phyloP scores from a whole-genome alignment of 371 early-diverging fungal species.

The Mycotypha africana region DNA sequence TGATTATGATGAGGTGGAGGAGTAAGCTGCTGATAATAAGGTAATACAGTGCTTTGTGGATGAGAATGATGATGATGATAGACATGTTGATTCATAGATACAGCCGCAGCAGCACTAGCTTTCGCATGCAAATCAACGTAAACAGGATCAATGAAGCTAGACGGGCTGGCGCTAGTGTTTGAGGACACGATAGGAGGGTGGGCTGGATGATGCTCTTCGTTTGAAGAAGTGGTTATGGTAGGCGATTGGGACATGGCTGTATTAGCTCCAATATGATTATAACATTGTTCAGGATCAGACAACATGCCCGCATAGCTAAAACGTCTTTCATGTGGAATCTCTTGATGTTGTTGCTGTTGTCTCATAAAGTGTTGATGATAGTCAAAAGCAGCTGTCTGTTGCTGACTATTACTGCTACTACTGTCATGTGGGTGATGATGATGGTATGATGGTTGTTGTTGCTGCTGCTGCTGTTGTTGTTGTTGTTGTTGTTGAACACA shows the following conservation, averaged over 20 bases:
- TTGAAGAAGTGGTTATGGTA: conserved; percentile 10
- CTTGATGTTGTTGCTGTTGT: too few relatives aligned
- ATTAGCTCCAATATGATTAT: conserved; percentile 1
- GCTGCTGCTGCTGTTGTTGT: too few relatives aligned
- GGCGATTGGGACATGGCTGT: background rate
- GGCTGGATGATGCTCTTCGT: too few relatives aligned
- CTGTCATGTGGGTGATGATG: too few relatives aligned
- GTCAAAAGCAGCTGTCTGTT: conserved; percentile 5
- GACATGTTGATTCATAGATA: conserved; percentile 4
- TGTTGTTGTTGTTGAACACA: conserved; percentile 16
- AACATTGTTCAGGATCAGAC: conserved; percentile 29
- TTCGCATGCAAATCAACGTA: conserved; percentile 15
- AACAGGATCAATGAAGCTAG: conserved; percentile 16
- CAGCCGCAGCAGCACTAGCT: too few relatives aligned
- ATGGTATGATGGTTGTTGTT: too few relatives aligned
- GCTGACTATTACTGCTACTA: too few relatives aligned
- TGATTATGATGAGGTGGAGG: background rate
- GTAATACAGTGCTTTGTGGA: background rate
- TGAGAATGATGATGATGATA: conserved; percentile 6
- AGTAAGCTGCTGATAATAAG: background rate
- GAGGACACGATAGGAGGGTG: too few relatives aligned
- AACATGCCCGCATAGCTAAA: conserved; percentile 44
- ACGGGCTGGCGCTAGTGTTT: conserved; percentile 1
- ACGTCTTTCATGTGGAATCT: conserved; percentile 20
- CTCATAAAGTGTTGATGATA: conserved; percentile 8